phyloP scores from a whole-genome alignment of 371 early-diverging fungal species.

The Mucor irregularis region DNA sequence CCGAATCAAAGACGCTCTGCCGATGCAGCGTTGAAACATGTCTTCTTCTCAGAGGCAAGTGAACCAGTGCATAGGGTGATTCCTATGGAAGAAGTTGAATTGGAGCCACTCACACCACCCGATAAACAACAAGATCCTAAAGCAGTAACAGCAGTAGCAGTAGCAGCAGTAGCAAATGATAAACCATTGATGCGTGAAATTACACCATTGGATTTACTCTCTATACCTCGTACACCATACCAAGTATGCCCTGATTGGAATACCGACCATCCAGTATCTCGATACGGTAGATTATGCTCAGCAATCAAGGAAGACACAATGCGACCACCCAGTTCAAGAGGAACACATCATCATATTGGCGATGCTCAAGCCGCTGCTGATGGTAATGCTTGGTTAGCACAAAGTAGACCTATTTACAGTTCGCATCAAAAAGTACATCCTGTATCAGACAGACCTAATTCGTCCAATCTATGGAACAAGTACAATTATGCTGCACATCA shows the following conservation, averaged over 20 bases:
- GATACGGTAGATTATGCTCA: conserved; percentile 9
- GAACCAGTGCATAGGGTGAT: conserved; percentile 12
- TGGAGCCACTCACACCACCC: conserved; percentile 19
- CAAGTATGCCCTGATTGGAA: conserved; percentile 28
- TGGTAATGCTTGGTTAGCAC: conserved; percentile 8
- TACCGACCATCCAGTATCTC: conserved; percentile 7
- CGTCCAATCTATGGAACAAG: conserved; percentile 12
- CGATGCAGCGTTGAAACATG: conserved; percentile 59
- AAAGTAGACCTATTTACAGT: conserved; percentile 25
- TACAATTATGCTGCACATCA: conserved; percentile 20
- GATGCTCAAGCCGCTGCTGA: conserved; percentile 1
- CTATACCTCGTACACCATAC: conserved; percentile 20
- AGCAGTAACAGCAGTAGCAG: neutral
- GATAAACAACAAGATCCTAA: conserved; percentile 7
- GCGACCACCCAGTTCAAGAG: neutral
- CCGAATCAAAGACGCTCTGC: conserved; percentile 85
- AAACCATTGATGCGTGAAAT: no score
- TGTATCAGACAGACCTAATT: conserved; percentile 16
- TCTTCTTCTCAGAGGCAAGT: conserved; percentile 59
- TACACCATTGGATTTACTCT: conserved; percentile 17
- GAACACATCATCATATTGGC: conserved; percentile 11
- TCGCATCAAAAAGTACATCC: conserved; percentile 31
- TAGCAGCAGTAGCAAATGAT: neutral
- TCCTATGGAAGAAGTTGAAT: neutral
- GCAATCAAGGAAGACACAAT: neutral